phyloP scores from a whole-genome alignment of 2,329 filamentous ascomycete species.

The Trichophyton verrucosum region DNA sequence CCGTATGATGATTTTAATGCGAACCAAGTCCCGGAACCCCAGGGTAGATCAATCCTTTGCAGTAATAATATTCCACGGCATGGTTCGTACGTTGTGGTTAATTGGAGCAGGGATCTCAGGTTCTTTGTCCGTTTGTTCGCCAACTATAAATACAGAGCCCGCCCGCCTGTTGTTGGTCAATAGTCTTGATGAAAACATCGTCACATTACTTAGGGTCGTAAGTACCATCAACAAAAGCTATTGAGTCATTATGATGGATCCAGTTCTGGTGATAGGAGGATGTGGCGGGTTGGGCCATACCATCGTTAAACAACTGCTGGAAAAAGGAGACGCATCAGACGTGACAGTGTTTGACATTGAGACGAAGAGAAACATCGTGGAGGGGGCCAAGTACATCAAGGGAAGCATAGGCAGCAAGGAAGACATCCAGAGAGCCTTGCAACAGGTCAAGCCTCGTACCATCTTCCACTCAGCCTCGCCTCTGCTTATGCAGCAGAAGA shows the following conservation, averaged over 20 bases:
- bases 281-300: background rate
- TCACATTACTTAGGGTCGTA: background rate
- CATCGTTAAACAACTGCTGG: background rate
- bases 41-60: background rate
- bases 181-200: background rate
- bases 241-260: background rate
- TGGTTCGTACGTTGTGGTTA: background rate
- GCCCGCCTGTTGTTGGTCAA: background rate
- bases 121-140: background rate
- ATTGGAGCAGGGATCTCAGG: background rate
- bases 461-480: constrained; percentile 75
- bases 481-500: constrained; percentile 30
- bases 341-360: background rate
- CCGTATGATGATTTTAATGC: background rate
- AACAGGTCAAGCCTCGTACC: constrained; percentile 54
- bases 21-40: background rate
- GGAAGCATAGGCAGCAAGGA: constrained; percentile 17
- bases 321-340: background rate
- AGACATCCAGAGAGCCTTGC: constrained; percentile 46
- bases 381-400: background rate
- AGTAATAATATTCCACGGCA: background rate
- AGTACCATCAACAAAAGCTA: background rate
- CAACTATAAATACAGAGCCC: background rate
- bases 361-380: background rate
- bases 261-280: background rate